Conservation (phyloP, 306 rosid genomes). For the Hippophae tibetana region DNA sequence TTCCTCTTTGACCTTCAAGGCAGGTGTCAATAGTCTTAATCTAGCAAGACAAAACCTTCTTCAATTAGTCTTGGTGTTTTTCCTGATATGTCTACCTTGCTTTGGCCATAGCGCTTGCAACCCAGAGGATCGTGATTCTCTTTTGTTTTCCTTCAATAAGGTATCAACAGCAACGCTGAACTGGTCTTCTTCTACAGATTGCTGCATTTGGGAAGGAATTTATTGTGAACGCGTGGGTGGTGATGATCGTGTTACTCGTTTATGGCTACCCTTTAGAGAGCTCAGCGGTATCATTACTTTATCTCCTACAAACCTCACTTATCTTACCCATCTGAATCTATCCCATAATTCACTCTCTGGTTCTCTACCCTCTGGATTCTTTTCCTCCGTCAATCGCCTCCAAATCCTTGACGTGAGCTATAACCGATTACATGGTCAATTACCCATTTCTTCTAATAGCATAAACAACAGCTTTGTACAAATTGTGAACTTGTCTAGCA, state of each 20-base stretch:
- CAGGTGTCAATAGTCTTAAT: too few relatives aligned
- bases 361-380: conserved; percentile 28
- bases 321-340: conserved; percentile 52
- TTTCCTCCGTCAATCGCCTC: conserved; percentile 33
- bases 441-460: conserved; percentile 13
- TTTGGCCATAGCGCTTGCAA: conserved; percentile 32
- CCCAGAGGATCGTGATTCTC: conserved; percentile 39
- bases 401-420: conserved; percentile 49
- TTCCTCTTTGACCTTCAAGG: not conserved
- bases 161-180: conserved; percentile 32
- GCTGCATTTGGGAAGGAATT: conserved; percentile 79
- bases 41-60: not conserved
- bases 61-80: conserved; percentile 2
- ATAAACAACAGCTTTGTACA: conserved; percentile 13
- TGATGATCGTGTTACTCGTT: conserved; percentile 35
- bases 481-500: conserved; percentile 66
- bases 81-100: conserved; percentile 1
- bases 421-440: conserved; percentile 33
- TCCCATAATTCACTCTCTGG: conserved; percentile 53
- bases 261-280: conserved; percentile 41
- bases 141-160: conserved; percentile 31
- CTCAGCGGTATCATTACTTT: conserved; percentile 39
- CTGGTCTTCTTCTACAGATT: conserved; percentile 51
- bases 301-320: conserved; percentile 31
- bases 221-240: conserved; percentile 16